Base-by-base conservation (phyloP, 139 green algal species). In the Nannochloris sp. region DNA sequence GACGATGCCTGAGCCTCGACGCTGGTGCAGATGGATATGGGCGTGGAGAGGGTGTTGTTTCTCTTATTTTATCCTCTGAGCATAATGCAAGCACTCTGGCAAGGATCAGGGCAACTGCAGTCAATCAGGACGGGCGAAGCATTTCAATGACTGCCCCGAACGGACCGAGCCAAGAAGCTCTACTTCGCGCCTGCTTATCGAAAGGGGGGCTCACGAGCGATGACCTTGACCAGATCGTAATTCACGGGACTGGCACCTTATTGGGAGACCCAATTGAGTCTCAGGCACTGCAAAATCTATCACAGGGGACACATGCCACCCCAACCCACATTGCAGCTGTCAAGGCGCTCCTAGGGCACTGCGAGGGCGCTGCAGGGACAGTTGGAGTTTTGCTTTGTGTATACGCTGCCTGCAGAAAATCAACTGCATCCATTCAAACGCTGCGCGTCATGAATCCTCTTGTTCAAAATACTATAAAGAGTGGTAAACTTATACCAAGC, bases 91-190 rank as follows among this genome's bases (percentile, higher is more conserved):
- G 5, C 13, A 23, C 13, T 62, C 26, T 66, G n/a, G 60, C 29
- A 25, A 10, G 28, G 1, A 17, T 60, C 10, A 44, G 16, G 11
- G 62, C 20, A n/a, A 23, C 17, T 26, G 72, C 85, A 2, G 85
- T 96, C 11, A 95, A 95, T 68, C 85, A 94, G 72, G 89, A 95
- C 60, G 89, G 89, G 4, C 78, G 88, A 26, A 90, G 81, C 44
- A 87, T 72, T 55, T 78, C 77, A 28, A 70, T 96, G 16, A 96
- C 89, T 6, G 86, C 88, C 2, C 85, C 87, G 1, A 79, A 91
- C 58, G 87, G 87, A 1, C 87, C 84, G 0, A 74, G 69, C 10
- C 88, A 95, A 65, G 65, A 77, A 20, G 66, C 69, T 3, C 46
- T 86, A 13, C 68, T 88, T 2, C 16, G 45, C 0, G n/a, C 56